phyloP scores from a whole-genome alignment of 2,329 filamentous ascomycete genomes.

The Nectriaceae sp. region DNA sequence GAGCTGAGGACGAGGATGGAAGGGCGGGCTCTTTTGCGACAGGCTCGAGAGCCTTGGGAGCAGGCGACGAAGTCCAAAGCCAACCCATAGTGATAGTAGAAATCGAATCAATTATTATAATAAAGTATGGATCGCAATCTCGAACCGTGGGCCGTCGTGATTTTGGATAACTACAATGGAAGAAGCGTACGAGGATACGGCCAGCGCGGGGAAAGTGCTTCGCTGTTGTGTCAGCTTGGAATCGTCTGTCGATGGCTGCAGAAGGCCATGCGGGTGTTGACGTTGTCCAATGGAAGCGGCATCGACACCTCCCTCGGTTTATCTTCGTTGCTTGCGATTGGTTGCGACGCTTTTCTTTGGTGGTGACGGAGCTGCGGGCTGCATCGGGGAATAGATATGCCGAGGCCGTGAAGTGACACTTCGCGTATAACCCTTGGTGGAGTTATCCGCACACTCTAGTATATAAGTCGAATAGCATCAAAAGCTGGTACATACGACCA shows the following conservation, averaged over 20 bases:
- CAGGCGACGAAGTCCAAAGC: constrained; percentile 55
- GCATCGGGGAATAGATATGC: too few relatives aligned
- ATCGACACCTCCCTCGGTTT: background rate
- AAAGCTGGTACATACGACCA: too few relatives aligned
- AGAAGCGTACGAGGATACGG: background rate
- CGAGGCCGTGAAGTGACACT: too few relatives aligned
- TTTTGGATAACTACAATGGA: background rate
- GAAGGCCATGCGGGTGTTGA: background rate
- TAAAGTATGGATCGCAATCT: background rate
- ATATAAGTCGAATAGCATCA: too few relatives aligned
- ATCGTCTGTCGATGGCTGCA: background rate
- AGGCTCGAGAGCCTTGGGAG: constrained; percentile 31
- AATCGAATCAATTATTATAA: background rate
- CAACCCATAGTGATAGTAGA: constrained; percentile 57
- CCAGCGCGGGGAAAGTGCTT: background rate
- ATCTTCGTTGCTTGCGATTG: background rate
- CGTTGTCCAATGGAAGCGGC: constrained; percentile 4
- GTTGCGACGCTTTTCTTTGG: background rate
- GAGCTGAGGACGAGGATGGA: constrained; percentile 21
- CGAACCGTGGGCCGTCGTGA: background rate
- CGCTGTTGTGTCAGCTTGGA: constrained; percentile 1
- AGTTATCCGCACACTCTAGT: too few relatives aligned
- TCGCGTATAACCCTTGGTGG: too few relatives aligned
- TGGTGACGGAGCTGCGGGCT: background rate
- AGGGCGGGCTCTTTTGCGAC: constrained; percentile 24